phyloP scores from a whole-genome alignment of 2,329 filamentous ascomycete genomes.

The Achaetomium macrosporum region DNA sequence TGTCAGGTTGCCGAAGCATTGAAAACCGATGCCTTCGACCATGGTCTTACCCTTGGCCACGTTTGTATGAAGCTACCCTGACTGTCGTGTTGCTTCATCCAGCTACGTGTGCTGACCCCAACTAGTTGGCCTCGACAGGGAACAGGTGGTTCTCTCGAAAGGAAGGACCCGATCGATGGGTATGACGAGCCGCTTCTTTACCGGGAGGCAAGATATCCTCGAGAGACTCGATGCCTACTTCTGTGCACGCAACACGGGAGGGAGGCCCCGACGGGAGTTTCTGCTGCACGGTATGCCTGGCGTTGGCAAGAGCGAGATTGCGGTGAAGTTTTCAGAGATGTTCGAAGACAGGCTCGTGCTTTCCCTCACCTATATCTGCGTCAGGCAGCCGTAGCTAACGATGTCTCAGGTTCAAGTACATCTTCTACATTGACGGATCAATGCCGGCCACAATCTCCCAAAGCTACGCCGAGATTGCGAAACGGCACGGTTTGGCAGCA shows the following conservation, averaged over 20 bases:
- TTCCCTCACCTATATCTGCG: background rate
- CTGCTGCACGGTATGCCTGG: conserved; percentile 29
- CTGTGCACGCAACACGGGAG: conserved; percentile 3
- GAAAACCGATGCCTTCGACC: background rate
- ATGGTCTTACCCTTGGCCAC: conserved; percentile 20
- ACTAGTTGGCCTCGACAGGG: conserved; percentile 16
- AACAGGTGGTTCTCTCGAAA: conserved; percentile 14
- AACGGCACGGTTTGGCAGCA: conserved; percentile 2
- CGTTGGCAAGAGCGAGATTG: conserved; percentile 31
- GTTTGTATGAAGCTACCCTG: conserved; percentile 12
- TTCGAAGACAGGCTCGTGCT: conserved; percentile 16
- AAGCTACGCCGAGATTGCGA: conserved; percentile 23
- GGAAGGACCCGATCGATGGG: conserved; percentile 6
- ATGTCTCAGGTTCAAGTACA: conserved; percentile 22
- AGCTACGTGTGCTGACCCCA: background rate
- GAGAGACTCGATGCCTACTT: conserved; percentile 20
- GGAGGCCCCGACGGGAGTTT: conserved; percentile 18
- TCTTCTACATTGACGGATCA: conserved; percentile 30
- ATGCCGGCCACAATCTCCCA: conserved; percentile 19
- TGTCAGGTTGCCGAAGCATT: conserved; percentile 22
- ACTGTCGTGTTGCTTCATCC: too few relatives aligned
- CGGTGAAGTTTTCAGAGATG: conserved; percentile 24
- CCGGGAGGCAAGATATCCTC: conserved; percentile 25
- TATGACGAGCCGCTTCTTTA: conserved; percentile 23
- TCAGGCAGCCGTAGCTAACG: background rate